Evolutionary conservation across 2,329 filamentous ascomycete genomes (phyloP).

Genomic region (Verticillium alfalfae): DNA sequence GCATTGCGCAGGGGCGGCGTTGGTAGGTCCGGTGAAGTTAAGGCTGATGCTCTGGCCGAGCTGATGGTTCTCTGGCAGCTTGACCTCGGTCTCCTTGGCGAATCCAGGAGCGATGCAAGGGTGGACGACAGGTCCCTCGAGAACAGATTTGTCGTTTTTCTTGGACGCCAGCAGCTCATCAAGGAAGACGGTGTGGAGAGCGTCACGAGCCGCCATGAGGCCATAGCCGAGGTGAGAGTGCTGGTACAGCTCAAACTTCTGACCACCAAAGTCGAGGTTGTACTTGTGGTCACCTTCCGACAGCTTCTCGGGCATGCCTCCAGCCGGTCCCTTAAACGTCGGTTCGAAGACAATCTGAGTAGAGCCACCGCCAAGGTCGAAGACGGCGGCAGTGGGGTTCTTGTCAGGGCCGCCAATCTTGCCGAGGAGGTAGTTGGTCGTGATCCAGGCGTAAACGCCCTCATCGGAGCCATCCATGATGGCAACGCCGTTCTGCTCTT

Average conservation of each 20-base stretch:
- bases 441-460: slow-evolving; percentile 98
- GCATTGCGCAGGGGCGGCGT: slow-evolving; percentile 77
- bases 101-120: slow-evolving; percentile 83
- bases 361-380: slow-evolving; percentile 93
- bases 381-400: slow-evolving; percentile 85
- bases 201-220: slow-evolving; percentile 87
- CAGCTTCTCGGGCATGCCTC: slow-evolving; percentile 81
- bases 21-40: slow-evolving; percentile 81
- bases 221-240: slow-evolving; percentile 97
- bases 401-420: slow-evolving; percentile 94
- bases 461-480: slow-evolving; percentile 98
- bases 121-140: slow-evolving; percentile 67
- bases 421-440: slow-evolving; percentile 94
- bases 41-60: slow-evolving; percentile 62
- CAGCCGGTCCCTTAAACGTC: slow-evolving; percentile 70
- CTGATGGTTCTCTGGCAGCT: slow-evolving; percentile 59
- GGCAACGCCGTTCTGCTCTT: slow-evolving; percentile 79
- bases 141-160: slow-evolving; percentile 58
- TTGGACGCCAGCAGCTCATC: slow-evolving; percentile 64
- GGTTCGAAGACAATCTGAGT: slow-evolving; percentile 99
- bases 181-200: slow-evolving; percentile 73
- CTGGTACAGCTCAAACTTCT: slow-evolving; percentile 90
- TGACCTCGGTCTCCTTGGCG: slow-evolving; percentile 66
- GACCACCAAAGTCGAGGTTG: slow-evolving; percentile 80
- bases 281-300: slow-evolving; percentile 95